phyloP scores from a whole-genome alignment of 352 stramenopile genomes.

The Phytophthora boehmeriae region DNA sequence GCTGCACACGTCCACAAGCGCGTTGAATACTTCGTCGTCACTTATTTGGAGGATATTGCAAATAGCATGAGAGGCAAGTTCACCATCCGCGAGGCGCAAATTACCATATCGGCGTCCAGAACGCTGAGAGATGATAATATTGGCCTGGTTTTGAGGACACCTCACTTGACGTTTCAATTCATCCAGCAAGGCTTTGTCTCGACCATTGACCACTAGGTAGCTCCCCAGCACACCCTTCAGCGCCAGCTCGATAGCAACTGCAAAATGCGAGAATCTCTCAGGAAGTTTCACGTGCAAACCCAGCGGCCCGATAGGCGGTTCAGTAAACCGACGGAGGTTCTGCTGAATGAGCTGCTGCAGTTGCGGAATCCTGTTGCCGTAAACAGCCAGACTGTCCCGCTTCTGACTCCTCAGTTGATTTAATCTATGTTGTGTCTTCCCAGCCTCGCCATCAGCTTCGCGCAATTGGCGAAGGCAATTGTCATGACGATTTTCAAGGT shows the following conservation, averaged over 20 bases:
- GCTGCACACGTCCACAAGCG: conserved; percentile 76
- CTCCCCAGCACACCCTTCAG: conserved; percentile 77
- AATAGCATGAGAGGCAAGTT: conserved; percentile 63
- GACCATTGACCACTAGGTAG: conserved; percentile 78
- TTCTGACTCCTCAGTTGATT: conserved; percentile 55
- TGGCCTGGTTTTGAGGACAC: conserved; percentile 72
- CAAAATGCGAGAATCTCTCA: conserved; percentile 68
- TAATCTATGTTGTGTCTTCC: conserved; percentile 54
- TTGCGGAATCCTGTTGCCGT: conserved; percentile 68
- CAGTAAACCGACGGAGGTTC: conserved; percentile 67
- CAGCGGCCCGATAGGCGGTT: conserved; percentile 72
- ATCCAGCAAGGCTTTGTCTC: conserved; percentile 79
- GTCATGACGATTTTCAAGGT: conserved; percentile 65
- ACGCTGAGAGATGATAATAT: conserved; percentile 81
- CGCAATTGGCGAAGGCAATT: conserved; percentile 59
- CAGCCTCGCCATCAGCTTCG: conserved; percentile 59
- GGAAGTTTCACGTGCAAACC: conserved; percentile 78
- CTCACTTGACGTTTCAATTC: conserved; percentile 72
- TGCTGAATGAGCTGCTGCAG: conserved; percentile 79
- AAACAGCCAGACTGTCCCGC: conserved; percentile 64
- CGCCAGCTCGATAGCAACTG: conserved; percentile 73
- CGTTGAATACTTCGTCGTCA: conserved; percentile 84
- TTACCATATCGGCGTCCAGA: conserved; percentile 56
- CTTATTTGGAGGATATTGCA: conserved; percentile 79
- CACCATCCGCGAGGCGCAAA: conserved; percentile 59